These are phyloP conservation scores for Priceomyces carsonii DNA, from an alignment of 805 yeast species.

Conservation along the genomic window DNA sequence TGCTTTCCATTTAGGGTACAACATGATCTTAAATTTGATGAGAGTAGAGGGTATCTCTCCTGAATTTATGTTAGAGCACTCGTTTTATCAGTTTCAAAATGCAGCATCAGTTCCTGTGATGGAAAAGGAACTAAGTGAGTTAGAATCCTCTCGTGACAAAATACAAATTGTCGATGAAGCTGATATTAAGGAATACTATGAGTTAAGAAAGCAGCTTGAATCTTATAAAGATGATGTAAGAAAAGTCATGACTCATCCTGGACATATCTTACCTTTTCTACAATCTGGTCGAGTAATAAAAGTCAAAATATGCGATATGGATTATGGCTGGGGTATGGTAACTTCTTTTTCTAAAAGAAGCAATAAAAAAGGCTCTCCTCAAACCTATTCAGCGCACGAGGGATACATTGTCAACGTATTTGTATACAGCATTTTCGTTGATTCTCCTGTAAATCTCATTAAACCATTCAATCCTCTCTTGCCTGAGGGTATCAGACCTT, in stretches of 20 bases:
- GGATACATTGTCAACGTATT: conserved; percentile 86
- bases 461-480: conserved; percentile 76
- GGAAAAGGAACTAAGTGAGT: conserved; percentile 62
- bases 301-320: conserved; percentile 58
- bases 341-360: conserved; percentile 72
- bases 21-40: conserved; percentile 93
- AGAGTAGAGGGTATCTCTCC: conserved; percentile 99
- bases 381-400: conserved; percentile 77
- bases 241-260: conserved; percentile 87
- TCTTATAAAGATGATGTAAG: conserved; percentile 74
- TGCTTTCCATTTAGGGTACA: conserved; percentile 95
- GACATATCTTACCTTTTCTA: conserved; percentile 76
- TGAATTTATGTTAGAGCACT: conserved; percentile 91
- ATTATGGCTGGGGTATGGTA: conserved; percentile 97
- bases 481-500: conserved; percentile 88
- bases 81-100: conserved; percentile 94
- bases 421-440: conserved; percentile 72
- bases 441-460: conserved; percentile 80
- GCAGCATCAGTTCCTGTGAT: conserved; percentile 85
- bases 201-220: conserved; percentile 69
- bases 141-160: conserved; percentile 48
- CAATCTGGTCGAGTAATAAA: conserved; percentile 86
- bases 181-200: conserved; percentile 78
- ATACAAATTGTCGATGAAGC: conserved; percentile 72
- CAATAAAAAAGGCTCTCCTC: conserved; percentile 58